A percentile compares a stretch with the other conserved stretches of the same genome.
Evolutionary conservation across 257 asterid species (phyloP).

Genomic region (Pogostemon cablin): DNA sequence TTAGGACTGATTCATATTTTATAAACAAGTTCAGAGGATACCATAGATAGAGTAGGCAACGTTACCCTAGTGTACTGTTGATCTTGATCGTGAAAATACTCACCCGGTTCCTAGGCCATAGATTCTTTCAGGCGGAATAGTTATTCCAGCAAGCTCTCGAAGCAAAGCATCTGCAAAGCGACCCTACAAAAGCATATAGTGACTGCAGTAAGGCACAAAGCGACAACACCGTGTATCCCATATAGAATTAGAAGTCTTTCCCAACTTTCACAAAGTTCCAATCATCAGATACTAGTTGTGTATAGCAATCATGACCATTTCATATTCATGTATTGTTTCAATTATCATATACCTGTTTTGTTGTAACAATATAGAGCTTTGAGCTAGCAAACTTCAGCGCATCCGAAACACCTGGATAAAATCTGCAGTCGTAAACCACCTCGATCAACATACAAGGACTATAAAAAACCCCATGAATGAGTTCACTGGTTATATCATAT

Average conservation of each 20-base stretch:
- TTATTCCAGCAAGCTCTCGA: slow-evolving; percentile 81
- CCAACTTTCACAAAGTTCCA: neutral
- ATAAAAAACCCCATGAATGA: neutral
- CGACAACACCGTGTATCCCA: slow-evolving; percentile 8
- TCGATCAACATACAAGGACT: slow-evolving; percentile 18
- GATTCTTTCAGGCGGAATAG: slow-evolving; percentile 76
- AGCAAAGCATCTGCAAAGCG: slow-evolving; percentile 90
- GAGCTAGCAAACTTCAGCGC: slow-evolving; percentile 95
- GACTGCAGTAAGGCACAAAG: slow-evolving; percentile 12
- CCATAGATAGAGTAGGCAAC: slow-evolving; percentile 13
- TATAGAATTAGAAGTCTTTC: neutral
- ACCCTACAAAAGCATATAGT: slow-evolving; percentile 46
- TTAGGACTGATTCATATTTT: slow-evolving; percentile 68
- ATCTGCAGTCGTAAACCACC: slow-evolving; percentile 51
- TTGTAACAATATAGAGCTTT: slow-evolving; percentile 85
- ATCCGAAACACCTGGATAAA: slow-evolving; percentile 93
- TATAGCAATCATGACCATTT: neutral
- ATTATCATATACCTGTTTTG: slow-evolving; percentile 64
- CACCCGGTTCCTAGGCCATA: slow-evolving; percentile 94
- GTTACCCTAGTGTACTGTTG: neutral
- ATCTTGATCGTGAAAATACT: slow-evolving; percentile 30
- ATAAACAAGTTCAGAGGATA: neutral
- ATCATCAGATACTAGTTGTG: slow-evolving; percentile 1
- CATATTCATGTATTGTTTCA: neutral
- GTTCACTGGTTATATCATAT: neutral